These are phyloP conservation scores for Aegilops umbellulata DNA, from an alignment of 176 grass and related monocot genomes.

Conservation along the genomic window DNA sequence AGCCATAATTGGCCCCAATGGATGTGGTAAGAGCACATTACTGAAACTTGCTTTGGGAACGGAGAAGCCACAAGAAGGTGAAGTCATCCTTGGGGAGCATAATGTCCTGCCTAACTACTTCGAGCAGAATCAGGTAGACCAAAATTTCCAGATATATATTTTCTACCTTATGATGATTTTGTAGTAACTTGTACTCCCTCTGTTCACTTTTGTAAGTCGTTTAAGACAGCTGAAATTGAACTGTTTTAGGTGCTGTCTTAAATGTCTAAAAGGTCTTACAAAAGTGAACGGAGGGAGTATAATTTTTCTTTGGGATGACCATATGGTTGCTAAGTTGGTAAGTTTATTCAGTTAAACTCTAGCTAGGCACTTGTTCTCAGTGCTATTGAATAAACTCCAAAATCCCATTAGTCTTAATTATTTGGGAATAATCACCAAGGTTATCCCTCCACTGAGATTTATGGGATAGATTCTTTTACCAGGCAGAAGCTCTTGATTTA, in stretches of 20 bases:
- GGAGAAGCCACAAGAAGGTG: constrained; percentile 79
- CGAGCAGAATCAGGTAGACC: constrained; percentile 93
- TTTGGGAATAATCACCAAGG: constrained; percentile 4
- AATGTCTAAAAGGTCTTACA: too few species aligned
- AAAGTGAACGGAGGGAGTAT: neutral
- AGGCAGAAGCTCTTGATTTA: constrained; percentile 97
- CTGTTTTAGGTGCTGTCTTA: too few species aligned
- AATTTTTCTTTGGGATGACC: neutral
- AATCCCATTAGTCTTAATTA: neutral
- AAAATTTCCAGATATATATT: neutral
- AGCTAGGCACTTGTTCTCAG: neutral
- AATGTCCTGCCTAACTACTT: constrained; percentile 98
- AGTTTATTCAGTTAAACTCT: constrained; percentile 19
- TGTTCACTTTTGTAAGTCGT: too few species aligned
- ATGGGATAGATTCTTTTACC: constrained; percentile 34
- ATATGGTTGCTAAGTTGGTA: neutral
- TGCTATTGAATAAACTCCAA: neutral
- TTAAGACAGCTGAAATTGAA: too few species aligned
- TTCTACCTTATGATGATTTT: constrained; percentile 10
- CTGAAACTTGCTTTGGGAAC: constrained; percentile 84
- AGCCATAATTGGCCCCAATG: constrained; percentile 95
- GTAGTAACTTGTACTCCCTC: neutral
- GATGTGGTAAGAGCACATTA: constrained; percentile 91
- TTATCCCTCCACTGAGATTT: neutral
- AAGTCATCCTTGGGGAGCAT: constrained; percentile 86